phyloP scores from a whole-genome alignment of 805 yeast genomes.

The Candida pseudofarinosa region DNA sequence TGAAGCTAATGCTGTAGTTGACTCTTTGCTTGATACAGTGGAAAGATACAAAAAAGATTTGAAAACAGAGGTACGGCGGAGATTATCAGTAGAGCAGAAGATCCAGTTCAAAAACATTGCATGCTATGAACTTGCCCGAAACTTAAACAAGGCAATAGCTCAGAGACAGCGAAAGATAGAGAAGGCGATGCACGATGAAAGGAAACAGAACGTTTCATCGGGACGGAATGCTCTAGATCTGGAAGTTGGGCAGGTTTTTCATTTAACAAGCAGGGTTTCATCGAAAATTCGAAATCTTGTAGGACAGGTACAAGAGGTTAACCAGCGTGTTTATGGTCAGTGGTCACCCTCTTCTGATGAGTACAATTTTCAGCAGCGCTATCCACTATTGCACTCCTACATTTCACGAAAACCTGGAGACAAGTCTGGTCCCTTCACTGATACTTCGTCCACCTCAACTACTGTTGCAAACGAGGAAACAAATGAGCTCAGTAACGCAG shows the following conservation, averaged over 20 bases:
- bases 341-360: not conserved
- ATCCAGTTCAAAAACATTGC: slow-evolving; percentile 38
- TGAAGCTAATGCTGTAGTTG: slow-evolving; percentile 29
- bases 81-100: slow-evolving; percentile 34
- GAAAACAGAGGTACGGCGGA: slow-evolving; percentile 27
- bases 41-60: slow-evolving; percentile 34
- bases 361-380: not conserved
- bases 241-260: slow-evolving; percentile 3
- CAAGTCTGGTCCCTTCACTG: not conserved
- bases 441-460: not conserved
- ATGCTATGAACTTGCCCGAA: slow-evolving; percentile 26
- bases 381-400: not conserved
- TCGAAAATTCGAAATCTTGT: not conserved
- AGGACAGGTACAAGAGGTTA: not conserved
- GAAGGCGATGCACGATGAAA: slow-evolving; percentile 2
- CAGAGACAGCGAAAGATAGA: slow-evolving; percentile 9
- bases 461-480: not conserved
- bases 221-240: slow-evolving; percentile 10
- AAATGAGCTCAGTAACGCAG: not conserved
- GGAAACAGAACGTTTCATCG: not conserved
- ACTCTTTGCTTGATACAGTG: slow-evolving; percentile 23
- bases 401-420: not conserved
- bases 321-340: not conserved
- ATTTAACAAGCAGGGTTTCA: not conserved
- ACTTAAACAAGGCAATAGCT: slow-evolving; percentile 14